Percentiles rank a stretch among this genome's conserved stretches.
phyloP scores from a whole-genome alignment of 2,329 filamentous ascomycete species.

The Cylindrodendrum hubeiense region DNA sequence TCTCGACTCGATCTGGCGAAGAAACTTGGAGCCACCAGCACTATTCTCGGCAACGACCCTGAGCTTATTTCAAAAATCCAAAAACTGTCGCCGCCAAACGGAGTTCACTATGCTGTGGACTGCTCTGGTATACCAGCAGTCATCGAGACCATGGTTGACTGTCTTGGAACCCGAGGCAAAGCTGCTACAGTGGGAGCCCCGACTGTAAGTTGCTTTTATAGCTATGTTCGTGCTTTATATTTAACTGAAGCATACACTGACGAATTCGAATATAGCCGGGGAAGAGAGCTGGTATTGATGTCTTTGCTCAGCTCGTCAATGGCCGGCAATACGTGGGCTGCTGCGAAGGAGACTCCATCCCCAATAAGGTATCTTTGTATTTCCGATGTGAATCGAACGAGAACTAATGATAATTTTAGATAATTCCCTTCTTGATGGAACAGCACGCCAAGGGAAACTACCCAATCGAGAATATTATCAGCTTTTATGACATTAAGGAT shows the following conservation, averaged over 20 bases:
- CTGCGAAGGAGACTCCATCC: conserved; percentile 19
- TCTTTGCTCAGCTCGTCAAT: conserved; percentile 14
- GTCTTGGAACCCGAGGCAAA: conserved; percentile 47
- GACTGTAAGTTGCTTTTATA: conserved; percentile 4
- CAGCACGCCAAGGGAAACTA: conserved; percentile 21
- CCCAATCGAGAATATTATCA: conserved; percentile 12
- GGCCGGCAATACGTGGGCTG: conserved; percentile 20
- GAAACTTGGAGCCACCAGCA: conserved; percentile 15
- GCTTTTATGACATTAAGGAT: conserved; percentile 21
- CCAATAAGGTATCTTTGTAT: background rate
- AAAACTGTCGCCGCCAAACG: conserved; percentile 34
- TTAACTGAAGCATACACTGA: background rate
- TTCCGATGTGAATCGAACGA: accelerated
- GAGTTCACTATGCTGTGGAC: conserved; percentile 49
- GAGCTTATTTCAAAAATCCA: conserved; percentile 32
- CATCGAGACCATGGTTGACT: conserved; percentile 60
- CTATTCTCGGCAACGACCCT: conserved; percentile 8
- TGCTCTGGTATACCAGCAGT: conserved; percentile 51
- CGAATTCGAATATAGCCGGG: background rate
- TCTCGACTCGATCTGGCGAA: conserved; percentile 18
- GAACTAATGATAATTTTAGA: background rate
- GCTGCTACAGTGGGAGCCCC: conserved; percentile 22
- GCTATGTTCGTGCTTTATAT: background rate
- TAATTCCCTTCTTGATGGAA: conserved; percentile 18
- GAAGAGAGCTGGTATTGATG: conserved; percentile 15